Percentiles rank a stretch among this genome's conserved stretches.
Conservation (phyloP, 345 rosid genomes). For the Anacardium occidentale region DNA sequence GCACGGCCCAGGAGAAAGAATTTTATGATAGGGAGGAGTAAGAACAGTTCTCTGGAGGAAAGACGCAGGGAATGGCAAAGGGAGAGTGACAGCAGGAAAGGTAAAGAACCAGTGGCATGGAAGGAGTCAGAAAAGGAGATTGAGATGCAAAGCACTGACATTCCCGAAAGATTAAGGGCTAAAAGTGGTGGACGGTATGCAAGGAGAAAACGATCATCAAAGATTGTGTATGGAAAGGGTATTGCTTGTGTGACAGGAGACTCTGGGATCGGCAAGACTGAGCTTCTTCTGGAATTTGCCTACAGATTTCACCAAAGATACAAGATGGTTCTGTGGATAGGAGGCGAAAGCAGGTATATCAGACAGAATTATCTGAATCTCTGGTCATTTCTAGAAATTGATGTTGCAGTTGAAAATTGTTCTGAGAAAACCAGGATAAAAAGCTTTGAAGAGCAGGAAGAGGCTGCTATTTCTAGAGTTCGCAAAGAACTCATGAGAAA, state of each 20-base stretch:
- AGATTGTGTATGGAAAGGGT: slow-evolving; percentile 77
- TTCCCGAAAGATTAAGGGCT: slow-evolving; percentile 36
- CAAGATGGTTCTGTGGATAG: slow-evolving; percentile 94
- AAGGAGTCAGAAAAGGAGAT: slow-evolving; percentile 94
- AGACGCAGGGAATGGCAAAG: slow-evolving; percentile 32
- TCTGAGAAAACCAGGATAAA: slow-evolving; percentile 56
- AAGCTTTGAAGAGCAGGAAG: slow-evolving; percentile 94
- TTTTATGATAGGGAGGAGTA: slow-evolving; percentile 67
- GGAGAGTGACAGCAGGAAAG: slow-evolving; percentile 51
- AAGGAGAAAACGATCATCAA: slow-evolving; percentile 65
- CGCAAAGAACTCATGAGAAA: slow-evolving; percentile 88
- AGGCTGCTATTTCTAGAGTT: slow-evolving; percentile 64
- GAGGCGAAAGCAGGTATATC: slow-evolving; percentile 84
- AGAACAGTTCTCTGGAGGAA: slow-evolving; percentile 48
- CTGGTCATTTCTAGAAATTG: slow-evolving; percentile 71
- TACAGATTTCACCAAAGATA: slow-evolving; percentile 84
- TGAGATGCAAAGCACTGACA: slow-evolving; percentile 65
- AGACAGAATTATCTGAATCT: slow-evolving; percentile 89
- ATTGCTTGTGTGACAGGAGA: slow-evolving; percentile 88
- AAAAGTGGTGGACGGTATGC: slow-evolving; percentile 42
- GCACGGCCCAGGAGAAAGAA: slow-evolving; percentile 76
- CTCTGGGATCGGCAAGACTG: slow-evolving; percentile 90
- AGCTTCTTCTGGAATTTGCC: slow-evolving; percentile 91
- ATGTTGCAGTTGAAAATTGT: slow-evolving; percentile 66
- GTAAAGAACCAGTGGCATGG: slow-evolving; percentile 89